These are phyloP conservation scores for Psidium guajava DNA, from an alignment of 345 rosid species.

Conservation along the genomic window DNA sequence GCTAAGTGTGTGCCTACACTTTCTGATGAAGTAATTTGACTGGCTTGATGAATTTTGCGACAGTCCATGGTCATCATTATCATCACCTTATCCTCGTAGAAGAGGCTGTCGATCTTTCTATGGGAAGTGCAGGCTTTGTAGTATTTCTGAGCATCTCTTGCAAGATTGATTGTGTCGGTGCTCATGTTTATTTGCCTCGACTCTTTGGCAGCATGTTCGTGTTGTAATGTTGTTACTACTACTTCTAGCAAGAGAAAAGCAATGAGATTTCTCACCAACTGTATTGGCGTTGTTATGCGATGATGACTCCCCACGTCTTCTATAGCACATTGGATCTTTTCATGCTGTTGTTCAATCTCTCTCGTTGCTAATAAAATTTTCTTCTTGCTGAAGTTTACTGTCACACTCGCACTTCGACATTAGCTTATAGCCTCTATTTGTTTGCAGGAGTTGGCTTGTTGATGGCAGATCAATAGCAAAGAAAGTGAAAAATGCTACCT, in stretches of 20 bases:
- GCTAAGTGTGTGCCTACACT: too few relatives aligned
- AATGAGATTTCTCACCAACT: not conserved
- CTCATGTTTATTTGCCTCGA: not conserved
- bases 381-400: not conserved
- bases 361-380: not conserved
- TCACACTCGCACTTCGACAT: not conserved
- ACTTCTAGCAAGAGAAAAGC: not conserved
- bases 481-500: constrained; percentile 55
- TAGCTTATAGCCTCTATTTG: not conserved
- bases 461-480: constrained; percentile 57
- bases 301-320: not conserved
- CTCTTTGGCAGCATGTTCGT: not conserved
- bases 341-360: not conserved
- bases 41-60: not conserved
- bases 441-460: constrained; percentile 76
- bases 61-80: not conserved
- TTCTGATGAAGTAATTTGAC: not conserved
- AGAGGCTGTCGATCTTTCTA: not conserved
- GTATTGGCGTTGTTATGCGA: not conserved
- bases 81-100: not conserved
- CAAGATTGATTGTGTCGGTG: not conserved
- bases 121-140: not conserved
- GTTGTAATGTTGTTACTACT: not conserved
- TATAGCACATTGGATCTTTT: not conserved
- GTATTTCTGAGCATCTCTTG: not conserved